Conservation (phyloP, 768 basidiomycete species). For the Panaeolus cyanescens region DNA sequence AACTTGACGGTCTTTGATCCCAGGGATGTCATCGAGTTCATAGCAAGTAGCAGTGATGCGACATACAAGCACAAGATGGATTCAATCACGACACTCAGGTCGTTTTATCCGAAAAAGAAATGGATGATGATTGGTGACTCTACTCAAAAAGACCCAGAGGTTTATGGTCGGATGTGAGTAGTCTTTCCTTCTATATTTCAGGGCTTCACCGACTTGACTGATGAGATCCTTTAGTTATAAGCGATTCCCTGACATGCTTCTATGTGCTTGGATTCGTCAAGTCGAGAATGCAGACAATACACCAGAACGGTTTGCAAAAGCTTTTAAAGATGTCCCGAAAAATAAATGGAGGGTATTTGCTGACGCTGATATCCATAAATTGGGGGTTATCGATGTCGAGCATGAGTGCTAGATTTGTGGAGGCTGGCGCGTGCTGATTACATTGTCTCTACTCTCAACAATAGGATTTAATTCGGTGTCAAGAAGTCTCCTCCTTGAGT, state of each 20-base stretch:
- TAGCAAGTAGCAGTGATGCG: conserved; percentile 18
- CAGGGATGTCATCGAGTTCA: conserved; percentile 27
- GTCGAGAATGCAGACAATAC: conserved; percentile 46
- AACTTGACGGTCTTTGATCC: conserved; percentile 38
- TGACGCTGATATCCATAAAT: conserved; percentile 35
- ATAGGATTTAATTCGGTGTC: no score
- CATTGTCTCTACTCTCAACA: no score
- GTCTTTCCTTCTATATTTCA: not conserved
- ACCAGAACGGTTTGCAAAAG: conserved; percentile 34
- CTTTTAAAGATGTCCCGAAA: conserved; percentile 35
- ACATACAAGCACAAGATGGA: conserved; percentile 36
- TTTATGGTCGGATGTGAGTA: conserved; percentile 41
- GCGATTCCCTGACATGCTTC: conserved; percentile 35
- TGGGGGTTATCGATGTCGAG: conserved; percentile 38
- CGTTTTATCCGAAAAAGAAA: conserved; percentile 44
- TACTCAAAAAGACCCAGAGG: conserved; percentile 47
- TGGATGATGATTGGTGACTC: conserved; percentile 46
- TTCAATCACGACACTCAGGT: conserved; percentile 38
- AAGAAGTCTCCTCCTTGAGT: no score
- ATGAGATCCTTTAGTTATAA: conserved; percentile 26
- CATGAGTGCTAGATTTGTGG: conserved; percentile 33
- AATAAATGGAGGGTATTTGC: conserved; percentile 33
- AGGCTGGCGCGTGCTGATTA: not conserved
- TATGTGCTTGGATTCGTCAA: conserved; percentile 45
- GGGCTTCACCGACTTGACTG: not conserved